phyloP scores from a whole-genome alignment of 2,329 filamentous ascomycete species.

The Bisporella sp. region DNA sequence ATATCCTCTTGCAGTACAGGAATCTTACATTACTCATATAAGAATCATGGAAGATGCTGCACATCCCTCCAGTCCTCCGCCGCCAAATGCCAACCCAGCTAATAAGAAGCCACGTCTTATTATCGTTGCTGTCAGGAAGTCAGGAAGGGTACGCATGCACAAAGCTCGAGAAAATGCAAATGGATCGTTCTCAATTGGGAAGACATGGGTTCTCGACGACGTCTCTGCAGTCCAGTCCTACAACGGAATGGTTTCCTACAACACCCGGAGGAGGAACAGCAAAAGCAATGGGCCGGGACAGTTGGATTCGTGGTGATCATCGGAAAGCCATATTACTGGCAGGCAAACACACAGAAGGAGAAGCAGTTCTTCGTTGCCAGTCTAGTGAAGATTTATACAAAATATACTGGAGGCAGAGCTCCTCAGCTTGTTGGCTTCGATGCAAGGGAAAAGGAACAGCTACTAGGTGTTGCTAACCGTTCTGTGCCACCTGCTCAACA shows the following conservation, averaged over 20 bases:
- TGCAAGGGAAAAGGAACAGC: conserved; percentile 65
- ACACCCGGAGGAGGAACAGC: conserved; percentile 53
- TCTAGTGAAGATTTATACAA: conserved; percentile 90
- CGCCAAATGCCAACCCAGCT: conserved; percentile 64
- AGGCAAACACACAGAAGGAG: conserved; percentile 87
- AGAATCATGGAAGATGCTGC: conserved; percentile 80
- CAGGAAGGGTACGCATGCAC: conserved; percentile 88
- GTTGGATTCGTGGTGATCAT: conserved; percentile 83
- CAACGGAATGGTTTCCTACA: conserved; percentile 50
- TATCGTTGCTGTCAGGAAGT: conserved; percentile 87
- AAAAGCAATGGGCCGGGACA: conserved; percentile 70
- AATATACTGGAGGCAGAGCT: conserved; percentile 82
- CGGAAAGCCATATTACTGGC: conserved; percentile 95
- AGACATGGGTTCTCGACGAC: conserved; percentile 96
- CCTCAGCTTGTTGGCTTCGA: conserved; percentile 82
- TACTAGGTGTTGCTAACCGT: conserved; percentile 48
- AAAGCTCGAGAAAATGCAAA: conserved; percentile 95
- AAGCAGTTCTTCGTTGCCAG: conserved; percentile 99
- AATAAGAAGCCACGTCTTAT: conserved; percentile 87
- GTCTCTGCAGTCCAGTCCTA: conserved; percentile 78
- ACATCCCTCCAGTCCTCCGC: conserved; percentile 77
- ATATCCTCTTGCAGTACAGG: conserved; percentile 49
- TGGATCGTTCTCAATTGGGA: conserved; percentile 92
- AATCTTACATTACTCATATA: conserved; percentile 98
- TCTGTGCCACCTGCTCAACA: conserved; percentile 10